Percentiles rank a stretch among this genome's conserved stretches.
phyloP scores from a whole-genome alignment of 805 yeast genomes.

The Sungouiozyma intestinalis region DNA sequence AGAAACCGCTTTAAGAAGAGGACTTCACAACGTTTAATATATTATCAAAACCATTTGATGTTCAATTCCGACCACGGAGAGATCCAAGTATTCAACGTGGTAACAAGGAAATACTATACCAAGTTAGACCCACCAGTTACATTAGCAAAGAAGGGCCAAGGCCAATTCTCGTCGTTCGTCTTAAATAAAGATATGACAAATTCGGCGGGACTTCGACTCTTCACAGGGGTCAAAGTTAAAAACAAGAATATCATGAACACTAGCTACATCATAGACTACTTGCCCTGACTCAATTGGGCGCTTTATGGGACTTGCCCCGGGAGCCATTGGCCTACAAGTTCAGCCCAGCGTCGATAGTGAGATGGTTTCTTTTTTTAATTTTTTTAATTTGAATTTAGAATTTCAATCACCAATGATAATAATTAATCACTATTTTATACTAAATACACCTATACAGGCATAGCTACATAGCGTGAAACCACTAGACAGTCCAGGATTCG shows the following conservation, averaged over 20 bases:
- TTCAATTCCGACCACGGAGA: constrained; percentile 23
- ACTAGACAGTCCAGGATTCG: not conserved
- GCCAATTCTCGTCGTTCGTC: constrained; percentile 17
- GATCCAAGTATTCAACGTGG: constrained; percentile 15
- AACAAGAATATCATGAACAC: not conserved
- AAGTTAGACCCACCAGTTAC: constrained; percentile 16
- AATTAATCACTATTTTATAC: too few relatives aligned
- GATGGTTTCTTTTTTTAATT: not conserved
- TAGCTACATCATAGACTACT: not conserved
- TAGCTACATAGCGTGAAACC: too few relatives aligned
- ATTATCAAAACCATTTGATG: constrained; percentile 13
- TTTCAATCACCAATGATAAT: not conserved
- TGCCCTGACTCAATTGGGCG: too few relatives aligned
- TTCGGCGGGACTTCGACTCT: constrained; percentile 16
- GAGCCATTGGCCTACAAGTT: too few relatives aligned
- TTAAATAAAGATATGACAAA: constrained; percentile 18
- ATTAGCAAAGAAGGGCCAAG: not conserved
- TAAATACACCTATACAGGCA: too few relatives aligned
- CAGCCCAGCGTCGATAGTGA: not conserved
- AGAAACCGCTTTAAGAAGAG: constrained; percentile 18
- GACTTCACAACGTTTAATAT: constrained; percentile 16
- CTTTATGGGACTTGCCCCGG: too few relatives aligned
- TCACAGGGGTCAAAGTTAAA: constrained; percentile 10
- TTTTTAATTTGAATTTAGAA: not conserved
- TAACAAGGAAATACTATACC: constrained; percentile 15